Evolutionary conservation across 2,329 filamentous ascomycete genomes (phyloP).

Genomic region (Blastomyces parvus): DNA sequence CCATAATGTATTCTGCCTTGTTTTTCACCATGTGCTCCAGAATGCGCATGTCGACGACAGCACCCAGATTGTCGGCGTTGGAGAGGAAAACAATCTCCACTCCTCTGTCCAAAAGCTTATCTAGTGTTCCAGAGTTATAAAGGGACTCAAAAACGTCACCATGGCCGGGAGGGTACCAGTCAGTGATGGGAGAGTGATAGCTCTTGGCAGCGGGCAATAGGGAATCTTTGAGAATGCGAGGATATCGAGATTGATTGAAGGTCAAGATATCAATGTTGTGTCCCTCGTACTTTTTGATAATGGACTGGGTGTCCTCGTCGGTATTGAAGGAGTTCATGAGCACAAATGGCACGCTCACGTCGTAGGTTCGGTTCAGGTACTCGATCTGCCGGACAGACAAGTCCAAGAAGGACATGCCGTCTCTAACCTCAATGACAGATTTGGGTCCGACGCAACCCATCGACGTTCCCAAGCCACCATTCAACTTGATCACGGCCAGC

Average conservation of each 20-base stretch:
- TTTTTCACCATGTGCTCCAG: slow-evolving; percentile 99
- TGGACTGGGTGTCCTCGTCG: slow-evolving; percentile 91
- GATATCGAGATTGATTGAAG: slow-evolving; percentile 99
- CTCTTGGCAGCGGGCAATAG: slow-evolving; percentile 89
- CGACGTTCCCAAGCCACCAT: slow-evolving; percentile 96
- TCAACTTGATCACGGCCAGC: slow-evolving; percentile 96
- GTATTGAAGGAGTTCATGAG: slow-evolving; percentile 99
- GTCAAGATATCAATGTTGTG: slow-evolving; percentile 99
- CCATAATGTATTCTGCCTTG: slow-evolving; percentile 98
- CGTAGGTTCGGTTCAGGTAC: slow-evolving; percentile 96
- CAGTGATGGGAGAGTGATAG: slow-evolving; percentile 75
- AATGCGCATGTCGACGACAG: slow-evolving; percentile 94
- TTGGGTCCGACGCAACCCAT: slow-evolving; percentile 99
- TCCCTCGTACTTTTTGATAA: slow-evolving; percentile 99
- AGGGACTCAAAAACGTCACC: slow-evolving; percentile 99
- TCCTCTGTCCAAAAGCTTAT: slow-evolving; percentile 88
- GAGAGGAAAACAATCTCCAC: slow-evolving; percentile 98
- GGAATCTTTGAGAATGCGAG: slow-evolving; percentile 96
- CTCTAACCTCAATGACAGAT: slow-evolving; percentile 98
- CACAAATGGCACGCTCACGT: slow-evolving; percentile 93
- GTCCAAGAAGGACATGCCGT: slow-evolving; percentile 99
- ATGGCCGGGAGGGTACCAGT: slow-evolving; percentile 98
- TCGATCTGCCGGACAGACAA: slow-evolving; percentile 98
- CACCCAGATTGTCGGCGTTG: slow-evolving; percentile 97
- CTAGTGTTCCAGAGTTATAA: slow-evolving; percentile 97